Percentiles rank a stretch among this genome's conserved stretches.
These are phyloP conservation scores for Hypoxylon cercidicola DNA, from an alignment of 495 filamentous ascomycete genomes.

Conservation along the genomic window DNA sequence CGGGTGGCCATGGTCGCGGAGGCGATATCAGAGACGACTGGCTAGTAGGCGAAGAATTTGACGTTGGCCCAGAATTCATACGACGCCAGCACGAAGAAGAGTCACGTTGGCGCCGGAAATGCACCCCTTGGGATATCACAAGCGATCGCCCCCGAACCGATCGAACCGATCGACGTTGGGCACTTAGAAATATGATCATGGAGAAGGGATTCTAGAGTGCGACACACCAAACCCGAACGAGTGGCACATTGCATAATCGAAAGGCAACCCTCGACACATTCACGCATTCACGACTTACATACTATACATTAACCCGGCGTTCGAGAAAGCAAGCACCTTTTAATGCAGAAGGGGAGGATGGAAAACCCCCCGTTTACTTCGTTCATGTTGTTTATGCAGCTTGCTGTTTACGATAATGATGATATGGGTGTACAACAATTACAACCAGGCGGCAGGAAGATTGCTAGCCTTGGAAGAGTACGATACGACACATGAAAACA, in stretches of 20 bases:
- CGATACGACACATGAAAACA: slow-evolving; percentile 22
- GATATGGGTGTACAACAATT: slow-evolving; percentile 33
- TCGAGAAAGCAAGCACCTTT: slow-evolving; percentile 35
- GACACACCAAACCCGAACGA: not conserved
- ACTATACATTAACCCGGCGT: slow-evolving; percentile 30
- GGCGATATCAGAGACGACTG: slow-evolving; percentile 77
- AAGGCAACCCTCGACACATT: not conserved
- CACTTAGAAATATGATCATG: slow-evolving; percentile 59
- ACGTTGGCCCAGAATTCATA: slow-evolving; percentile 95
- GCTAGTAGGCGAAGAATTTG: slow-evolving; percentile 94
- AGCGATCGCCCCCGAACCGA: slow-evolving; percentile 52
- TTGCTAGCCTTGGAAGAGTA: slow-evolving; percentile 17
- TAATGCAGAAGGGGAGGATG: slow-evolving; percentile 23
- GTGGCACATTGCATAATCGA: not conserved
- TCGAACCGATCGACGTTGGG: slow-evolving; percentile 60
- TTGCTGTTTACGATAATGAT: slow-evolving; percentile 12
- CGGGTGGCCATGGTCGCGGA: slow-evolving; percentile 49
- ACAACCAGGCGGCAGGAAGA: slow-evolving; percentile 19
- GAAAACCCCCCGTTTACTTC: slow-evolving; percentile 15
- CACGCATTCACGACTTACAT: slow-evolving; percentile 31
- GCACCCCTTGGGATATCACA: slow-evolving; percentile 75
- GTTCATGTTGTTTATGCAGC: slow-evolving; percentile 32
- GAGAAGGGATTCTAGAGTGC: slow-evolving; percentile 18
- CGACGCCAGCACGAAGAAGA: slow-evolving; percentile 90
- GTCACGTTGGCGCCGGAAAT: slow-evolving; percentile 85